Evolutionary conservation across 1,284 basidiomycete species (phyloP), one percentile per base, ranked within the genome.

Genomic region (Pisolithus thermaeus): DNA sequence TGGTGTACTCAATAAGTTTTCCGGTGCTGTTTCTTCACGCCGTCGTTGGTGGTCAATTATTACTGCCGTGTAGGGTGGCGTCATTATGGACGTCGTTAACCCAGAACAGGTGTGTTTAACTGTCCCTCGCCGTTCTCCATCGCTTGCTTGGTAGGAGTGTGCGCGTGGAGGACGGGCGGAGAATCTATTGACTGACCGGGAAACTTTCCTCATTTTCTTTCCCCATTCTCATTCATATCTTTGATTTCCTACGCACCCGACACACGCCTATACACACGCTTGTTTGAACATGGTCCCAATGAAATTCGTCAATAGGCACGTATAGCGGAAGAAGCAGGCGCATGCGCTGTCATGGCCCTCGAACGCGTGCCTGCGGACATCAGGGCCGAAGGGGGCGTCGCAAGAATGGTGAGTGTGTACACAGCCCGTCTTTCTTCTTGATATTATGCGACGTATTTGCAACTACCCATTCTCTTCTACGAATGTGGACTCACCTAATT

Each of bases 361-460:
- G 93, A 97, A 70, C 81, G 96, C 58, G 94, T 99, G 12, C 96
- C 96, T 18, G 95, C 96, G 32, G 94, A 98, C 67, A 99, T 99
- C 63, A 82, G 94, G 57, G 78, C 79, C 37, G 76, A 90, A 68
- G 94, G 94, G 39, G 94, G 94, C 56, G 94, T 97, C 50, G 91
- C 94, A 2, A 79, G 94, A 56, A 97, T 97, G 94, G 91, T 91
- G 62, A 60, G 78, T 39, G 12, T 47, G n/a, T 25, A 8, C 27
- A 30, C 23, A 22, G 9, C 23, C 23, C 14, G 6, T 43, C 27
- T 12, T 28, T 22, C 27, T 12, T 28, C 9, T 8, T 25, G 12
- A 27, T 28, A n/a, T 43, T 43, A 12, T 30, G 25, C 23, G 9
- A 22, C 5, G 12, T 35, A 5, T 35, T 5, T 30, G 9, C 30